These are phyloP conservation scores for Agapanthus africanus DNA, from an alignment of 106 monocot species.

Conservation along the genomic window DNA sequence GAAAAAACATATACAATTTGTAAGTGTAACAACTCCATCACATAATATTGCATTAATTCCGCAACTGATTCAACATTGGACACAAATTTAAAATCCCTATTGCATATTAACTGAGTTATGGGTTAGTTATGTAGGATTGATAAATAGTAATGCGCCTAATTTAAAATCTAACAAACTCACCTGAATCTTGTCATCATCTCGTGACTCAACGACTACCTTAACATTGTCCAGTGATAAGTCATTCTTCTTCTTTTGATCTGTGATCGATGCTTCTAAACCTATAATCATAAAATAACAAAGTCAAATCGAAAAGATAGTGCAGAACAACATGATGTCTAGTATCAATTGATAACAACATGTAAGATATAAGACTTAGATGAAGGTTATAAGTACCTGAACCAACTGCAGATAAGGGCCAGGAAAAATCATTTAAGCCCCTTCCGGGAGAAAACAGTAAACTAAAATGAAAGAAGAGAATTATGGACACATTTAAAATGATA, in stretches of 20 bases:
- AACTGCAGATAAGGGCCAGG: constrained; percentile 21
- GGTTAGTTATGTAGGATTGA: no score
- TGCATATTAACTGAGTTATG: no score
- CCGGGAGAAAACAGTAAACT: constrained; percentile 10
- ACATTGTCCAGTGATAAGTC: constrained; percentile 57
- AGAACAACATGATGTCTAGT: neutral
- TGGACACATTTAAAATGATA: no score
- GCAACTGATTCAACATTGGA: no score
- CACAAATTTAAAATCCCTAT: no score
- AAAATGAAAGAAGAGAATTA: constrained; percentile 4
- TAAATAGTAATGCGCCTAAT: no score
- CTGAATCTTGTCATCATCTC: constrained; percentile 64
- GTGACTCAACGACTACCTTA: constrained; percentile 53
- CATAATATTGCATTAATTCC: no score
- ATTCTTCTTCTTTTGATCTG: constrained; percentile 50
- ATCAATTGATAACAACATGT: neutral
- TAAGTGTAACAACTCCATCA: no score
- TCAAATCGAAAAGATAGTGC: neutral
- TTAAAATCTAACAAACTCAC: constrained; percentile 47
- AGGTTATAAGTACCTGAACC: constrained; percentile 18
- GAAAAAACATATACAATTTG: no score
- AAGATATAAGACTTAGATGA: neutral
- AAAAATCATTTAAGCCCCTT: constrained; percentile 2
- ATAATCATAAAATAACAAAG: constrained; percentile 14
- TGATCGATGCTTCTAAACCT: constrained; percentile 60